Percentiles rank a stretch among this genome's conserved stretches.
These are phyloP conservation scores for Ophiostoma novo-ulmi DNA, from an alignment of 2,329 filamentous ascomycete genomes.

Conservation along the genomic window DNA sequence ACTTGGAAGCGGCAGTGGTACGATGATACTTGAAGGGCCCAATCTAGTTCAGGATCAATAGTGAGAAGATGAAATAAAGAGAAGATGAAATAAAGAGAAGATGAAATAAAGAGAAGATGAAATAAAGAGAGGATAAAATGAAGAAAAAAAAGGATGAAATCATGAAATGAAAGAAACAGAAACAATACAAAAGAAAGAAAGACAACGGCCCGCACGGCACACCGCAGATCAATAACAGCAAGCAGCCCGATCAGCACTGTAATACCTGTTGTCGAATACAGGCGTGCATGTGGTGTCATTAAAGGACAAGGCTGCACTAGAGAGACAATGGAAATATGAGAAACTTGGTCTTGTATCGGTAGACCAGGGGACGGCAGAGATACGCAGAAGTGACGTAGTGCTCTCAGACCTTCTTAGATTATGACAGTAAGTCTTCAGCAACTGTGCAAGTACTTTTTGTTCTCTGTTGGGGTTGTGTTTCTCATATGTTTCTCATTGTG, in stretches of 20 bases:
- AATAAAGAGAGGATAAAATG: not conserved
- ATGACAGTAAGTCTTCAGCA: too few relatives aligned
- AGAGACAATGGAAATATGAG: not conserved
- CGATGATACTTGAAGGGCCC: too few relatives aligned
- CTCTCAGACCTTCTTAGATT: not conserved
- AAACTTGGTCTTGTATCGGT: not conserved
- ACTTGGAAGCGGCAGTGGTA: not conserved
- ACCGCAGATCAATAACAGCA: conserved; percentile 22
- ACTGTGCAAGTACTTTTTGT: too few relatives aligned
- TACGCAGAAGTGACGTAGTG: conserved; percentile 4
- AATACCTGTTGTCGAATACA: not conserved
- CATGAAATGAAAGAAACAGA: not conserved
- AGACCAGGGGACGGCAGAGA: not conserved
- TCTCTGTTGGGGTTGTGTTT: too few relatives aligned
- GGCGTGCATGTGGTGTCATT: not conserved
- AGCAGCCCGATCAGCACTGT: not conserved
- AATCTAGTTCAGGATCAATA: too few relatives aligned
- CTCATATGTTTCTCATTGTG: too few relatives aligned
- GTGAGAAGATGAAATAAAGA: not conserved
- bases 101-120: not conserved
- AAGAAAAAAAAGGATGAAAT: not conserved
- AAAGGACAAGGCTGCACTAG: not conserved
- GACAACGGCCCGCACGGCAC: conserved; percentile 23
- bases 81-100: not conserved
- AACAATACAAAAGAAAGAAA: not conserved